A percentile compares a stretch with the other conserved stretches of the same genome.
phyloP scores from a whole-genome alignment of 345 rosid genomes.

The Excoecaria agallocha region DNA sequence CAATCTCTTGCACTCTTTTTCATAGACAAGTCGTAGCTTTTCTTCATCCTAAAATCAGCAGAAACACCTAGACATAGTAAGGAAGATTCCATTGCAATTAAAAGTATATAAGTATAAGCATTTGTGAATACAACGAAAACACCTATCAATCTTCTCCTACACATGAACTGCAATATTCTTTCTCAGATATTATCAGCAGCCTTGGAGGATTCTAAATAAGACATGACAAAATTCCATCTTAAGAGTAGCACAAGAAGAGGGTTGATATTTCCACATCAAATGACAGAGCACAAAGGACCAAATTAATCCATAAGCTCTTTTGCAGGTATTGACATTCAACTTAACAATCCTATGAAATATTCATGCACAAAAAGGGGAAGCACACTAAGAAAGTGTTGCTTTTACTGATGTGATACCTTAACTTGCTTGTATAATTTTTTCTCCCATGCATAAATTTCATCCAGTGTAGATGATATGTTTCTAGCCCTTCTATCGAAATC shows the following conservation, averaged over 20 bases:
- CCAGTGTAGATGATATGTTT: slow-evolving; percentile 79
- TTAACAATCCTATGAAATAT: neutral
- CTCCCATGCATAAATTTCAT: slow-evolving; percentile 86
- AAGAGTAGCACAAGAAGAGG: neutral
- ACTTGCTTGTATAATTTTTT: slow-evolving; percentile 89
- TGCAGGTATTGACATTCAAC: neutral
- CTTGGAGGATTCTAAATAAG: no score
- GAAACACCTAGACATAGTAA: slow-evolving; percentile 26
- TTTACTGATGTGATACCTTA: slow-evolving; percentile 47
- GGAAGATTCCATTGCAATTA: slow-evolving; percentile 21
- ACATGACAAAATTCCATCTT: neutral
- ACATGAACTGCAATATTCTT: no score
- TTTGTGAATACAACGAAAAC: neutral
- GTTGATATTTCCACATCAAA: slow-evolving; percentile 3
- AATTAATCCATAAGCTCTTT: neutral
- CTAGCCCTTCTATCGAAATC: slow-evolving; percentile 37
- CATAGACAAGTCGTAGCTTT: slow-evolving; percentile 69
- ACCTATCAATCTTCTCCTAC: no score
- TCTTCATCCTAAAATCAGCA: slow-evolving; percentile 76
- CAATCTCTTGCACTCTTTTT: slow-evolving; percentile 68
- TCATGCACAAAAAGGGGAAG: neutral
- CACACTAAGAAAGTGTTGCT: neutral
- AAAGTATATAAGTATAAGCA: slow-evolving; percentile 3
- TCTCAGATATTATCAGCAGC: no score
- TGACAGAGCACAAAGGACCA: neutral